A percentile compares a stretch with the other conserved stretches of the same genome.
phyloP scores from a whole-genome alignment of 257 asterid genomes.

The Gynochthodes officinalis region DNA sequence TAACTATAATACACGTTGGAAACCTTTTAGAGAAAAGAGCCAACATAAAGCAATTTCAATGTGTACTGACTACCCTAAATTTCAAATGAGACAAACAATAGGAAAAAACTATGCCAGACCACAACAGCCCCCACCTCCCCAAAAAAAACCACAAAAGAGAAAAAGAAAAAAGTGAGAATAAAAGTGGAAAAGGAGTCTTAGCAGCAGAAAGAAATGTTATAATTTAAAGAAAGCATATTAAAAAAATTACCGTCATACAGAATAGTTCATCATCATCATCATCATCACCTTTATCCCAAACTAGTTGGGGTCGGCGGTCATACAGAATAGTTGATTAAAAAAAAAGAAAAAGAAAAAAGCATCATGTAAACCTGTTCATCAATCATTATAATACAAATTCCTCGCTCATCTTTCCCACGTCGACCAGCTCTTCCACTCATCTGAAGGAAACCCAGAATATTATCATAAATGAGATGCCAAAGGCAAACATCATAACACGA shows the following conservation, averaged over 20 bases:
- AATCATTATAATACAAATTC: constrained; percentile 92
- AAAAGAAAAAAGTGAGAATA: not conserved
- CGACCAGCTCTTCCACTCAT: constrained; percentile 99
- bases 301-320: no score
- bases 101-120: not conserved
- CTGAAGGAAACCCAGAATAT: constrained; percentile 37
- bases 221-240: not conserved
- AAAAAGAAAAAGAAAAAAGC: not conserved
- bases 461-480: constrained; percentile 15
- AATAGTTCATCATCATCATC: no score
- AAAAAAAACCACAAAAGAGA: no score
- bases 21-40: not conserved
- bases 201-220: not conserved
- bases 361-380: constrained; percentile 65
- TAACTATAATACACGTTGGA: not conserved
- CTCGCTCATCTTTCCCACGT: constrained; percentile 96
- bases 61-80: not conserved
- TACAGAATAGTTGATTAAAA: not conserved
- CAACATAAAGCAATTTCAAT: not conserved
- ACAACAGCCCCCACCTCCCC: no score
- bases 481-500: constrained; percentile 9
- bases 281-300: no score
- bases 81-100: not conserved
- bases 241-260: not conserved
- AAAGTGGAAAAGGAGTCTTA: not conserved